Conservation (phyloP, 306 rosid genomes). For the Dicorynia guianensis region DNA sequence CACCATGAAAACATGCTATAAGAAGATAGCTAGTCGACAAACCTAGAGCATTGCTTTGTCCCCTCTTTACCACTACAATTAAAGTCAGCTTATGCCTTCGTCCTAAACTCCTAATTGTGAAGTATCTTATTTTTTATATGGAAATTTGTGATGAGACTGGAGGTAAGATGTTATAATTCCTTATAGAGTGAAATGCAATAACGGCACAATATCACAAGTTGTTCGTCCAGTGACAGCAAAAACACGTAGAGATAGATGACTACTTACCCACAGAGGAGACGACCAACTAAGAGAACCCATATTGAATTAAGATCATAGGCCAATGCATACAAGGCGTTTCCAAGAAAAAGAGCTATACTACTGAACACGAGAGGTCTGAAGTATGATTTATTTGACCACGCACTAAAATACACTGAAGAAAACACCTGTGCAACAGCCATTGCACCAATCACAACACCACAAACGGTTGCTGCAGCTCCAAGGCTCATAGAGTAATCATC, state of each 20-base stretch:
- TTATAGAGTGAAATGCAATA: conserved; percentile 26
- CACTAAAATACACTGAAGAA: conserved; percentile 97
- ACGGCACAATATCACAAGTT: conserved; percentile 19
- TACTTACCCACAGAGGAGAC: conserved; percentile 93
- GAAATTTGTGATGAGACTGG: conserved; percentile 1
- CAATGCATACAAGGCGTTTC: conserved; percentile 85
- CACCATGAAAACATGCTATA: conserved; percentile 27
- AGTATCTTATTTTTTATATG: conserved; percentile 1
- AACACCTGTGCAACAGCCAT: conserved; percentile 99
- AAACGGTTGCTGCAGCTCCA: conserved; percentile 98
- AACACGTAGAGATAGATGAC: conserved; percentile 41
- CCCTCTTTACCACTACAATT: not conserved
- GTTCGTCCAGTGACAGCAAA: conserved; percentile 35
- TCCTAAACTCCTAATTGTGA: conserved; percentile 1
- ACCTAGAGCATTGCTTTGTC: not conserved
- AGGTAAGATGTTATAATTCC: conserved; percentile 4
- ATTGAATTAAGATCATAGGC: conserved; percentile 85
- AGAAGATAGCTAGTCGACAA: not conserved
- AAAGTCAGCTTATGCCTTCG: not conserved
- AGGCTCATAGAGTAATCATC: conserved; percentile 96
- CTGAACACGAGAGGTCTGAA: conserved; percentile 96
- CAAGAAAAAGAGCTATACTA: conserved; percentile 79
- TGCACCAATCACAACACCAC: conserved; percentile 95
- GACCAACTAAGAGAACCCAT: conserved; percentile 94
- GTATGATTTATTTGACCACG: conserved; percentile 97